A percentile compares a stretch with the other conserved stretches of the same genome.
Evolutionary conservation across 768 basidiomycete species (phyloP).

Genomic region (Podaxis sp.): DNA sequence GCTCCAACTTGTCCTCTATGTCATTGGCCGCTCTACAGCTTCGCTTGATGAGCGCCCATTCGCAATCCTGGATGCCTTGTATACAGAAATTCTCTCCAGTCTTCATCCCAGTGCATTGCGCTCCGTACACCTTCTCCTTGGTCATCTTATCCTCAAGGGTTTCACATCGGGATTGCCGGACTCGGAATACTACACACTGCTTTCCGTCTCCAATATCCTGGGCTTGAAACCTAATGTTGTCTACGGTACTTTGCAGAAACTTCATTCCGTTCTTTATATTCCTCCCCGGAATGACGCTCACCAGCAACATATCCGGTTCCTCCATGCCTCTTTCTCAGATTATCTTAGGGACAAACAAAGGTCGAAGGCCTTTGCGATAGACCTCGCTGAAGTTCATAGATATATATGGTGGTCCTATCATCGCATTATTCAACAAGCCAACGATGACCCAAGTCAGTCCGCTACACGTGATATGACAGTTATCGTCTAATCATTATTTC

Average conservation of each 20-base stretch:
- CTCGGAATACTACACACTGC: neutral
- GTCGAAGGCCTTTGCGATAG: neutral
- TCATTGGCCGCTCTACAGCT: neutral
- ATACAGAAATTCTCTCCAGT: neutral
- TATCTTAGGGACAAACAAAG: neutral
- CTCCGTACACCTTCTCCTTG: neutral
- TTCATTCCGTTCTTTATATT: neutral
- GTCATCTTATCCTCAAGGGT: neutral
- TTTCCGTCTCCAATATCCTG: neutral
- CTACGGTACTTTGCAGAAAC: neutral
- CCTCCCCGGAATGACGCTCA: neutral
- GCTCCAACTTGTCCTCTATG: neutral
- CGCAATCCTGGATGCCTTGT: neutral
- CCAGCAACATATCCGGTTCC: neutral
- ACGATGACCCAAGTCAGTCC: neutral
- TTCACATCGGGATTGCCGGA: neutral
- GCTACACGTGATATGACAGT: neutral
- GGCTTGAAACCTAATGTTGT: neutral
- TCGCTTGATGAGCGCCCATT: neutral
- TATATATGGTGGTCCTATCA: neutral
- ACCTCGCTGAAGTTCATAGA: neutral
- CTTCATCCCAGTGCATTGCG: neutral
- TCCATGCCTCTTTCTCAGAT: neutral
- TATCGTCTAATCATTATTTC: neutral
- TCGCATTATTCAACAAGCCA: neutral